Evolutionary conservation across 345 rosid genomes (phyloP).

Genomic region (Brassica rapa): DNA sequence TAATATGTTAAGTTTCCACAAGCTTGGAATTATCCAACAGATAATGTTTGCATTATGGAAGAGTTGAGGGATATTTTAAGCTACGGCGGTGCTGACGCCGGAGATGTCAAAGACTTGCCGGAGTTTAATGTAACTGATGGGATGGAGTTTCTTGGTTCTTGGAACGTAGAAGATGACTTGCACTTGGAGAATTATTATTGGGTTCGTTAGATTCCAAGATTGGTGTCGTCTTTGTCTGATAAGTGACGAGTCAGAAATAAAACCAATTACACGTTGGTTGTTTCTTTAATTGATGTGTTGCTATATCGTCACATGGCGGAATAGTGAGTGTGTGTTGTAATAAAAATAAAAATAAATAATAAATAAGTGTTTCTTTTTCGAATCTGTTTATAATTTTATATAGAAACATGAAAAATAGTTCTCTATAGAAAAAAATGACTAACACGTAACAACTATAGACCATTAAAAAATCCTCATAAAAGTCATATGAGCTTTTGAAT

Average conservation of each 20-base stretch:
- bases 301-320: not conserved
- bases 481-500: not conserved
- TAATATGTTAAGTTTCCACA: too few relatives aligned
- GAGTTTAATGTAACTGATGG: constrained; percentile 15
- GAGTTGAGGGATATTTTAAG: constrained; percentile 29
- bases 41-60: constrained; percentile 29
- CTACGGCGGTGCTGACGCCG: not conserved
- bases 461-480: not conserved
- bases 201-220: constrained; percentile 5
- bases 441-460: not conserved
- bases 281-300: not conserved
- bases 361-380: not conserved
- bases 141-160: constrained; percentile 19
- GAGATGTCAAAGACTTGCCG: not conserved
- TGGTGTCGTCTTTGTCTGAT: constrained; percentile 13
- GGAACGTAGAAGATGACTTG: constrained; percentile 20
- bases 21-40: too few relatives aligned
- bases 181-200: constrained; percentile 9
- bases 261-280: constrained; percentile 27
- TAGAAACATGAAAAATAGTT: not conserved
- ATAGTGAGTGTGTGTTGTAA: not conserved
- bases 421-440: not conserved
- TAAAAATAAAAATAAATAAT: too few relatives aligned
- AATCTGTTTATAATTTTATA: not conserved
- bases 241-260: not conserved